Evolutionary conservation across 805 yeast species (phyloP).

Genomic region (Kazachstania martiniae): DNA sequence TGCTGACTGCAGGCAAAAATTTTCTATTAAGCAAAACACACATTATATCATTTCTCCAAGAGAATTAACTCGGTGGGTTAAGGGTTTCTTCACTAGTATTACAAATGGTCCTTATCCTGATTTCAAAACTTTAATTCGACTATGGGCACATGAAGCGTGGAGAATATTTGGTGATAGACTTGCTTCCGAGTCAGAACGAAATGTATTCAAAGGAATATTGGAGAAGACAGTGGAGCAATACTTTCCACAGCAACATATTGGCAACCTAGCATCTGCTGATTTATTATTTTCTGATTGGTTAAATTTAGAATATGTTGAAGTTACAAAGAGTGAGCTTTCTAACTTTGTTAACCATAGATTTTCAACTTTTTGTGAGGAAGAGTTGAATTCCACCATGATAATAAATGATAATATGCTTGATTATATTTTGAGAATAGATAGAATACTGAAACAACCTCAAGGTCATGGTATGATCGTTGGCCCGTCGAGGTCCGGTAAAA

Average conservation of each 20-base stretch:
- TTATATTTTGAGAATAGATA: slow-evolving; percentile 66
- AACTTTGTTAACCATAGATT: slow-evolving; percentile 54
- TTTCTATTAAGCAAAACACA: slow-evolving; percentile 31
- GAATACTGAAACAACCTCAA: slow-evolving; percentile 74
- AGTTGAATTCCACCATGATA: slow-evolving; percentile 46
- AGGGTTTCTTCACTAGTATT: slow-evolving; percentile 55
- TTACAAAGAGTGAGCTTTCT: slow-evolving; percentile 35
- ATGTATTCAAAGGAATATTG: slow-evolving; percentile 37
- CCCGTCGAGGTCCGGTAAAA: slow-evolving; percentile 70
- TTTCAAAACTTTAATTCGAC: slow-evolving; percentile 39
- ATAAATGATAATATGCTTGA: slow-evolving; percentile 63
- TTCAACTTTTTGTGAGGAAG: slow-evolving; percentile 69
- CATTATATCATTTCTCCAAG: slow-evolving; percentile 82
- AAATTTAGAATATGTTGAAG: slow-evolving; percentile 49
- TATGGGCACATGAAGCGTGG: slow-evolving; percentile 77
- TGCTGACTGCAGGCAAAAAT: slow-evolving; percentile 30
- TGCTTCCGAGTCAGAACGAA: slow-evolving; percentile 34
- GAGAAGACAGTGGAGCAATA: slow-evolving; percentile 22
- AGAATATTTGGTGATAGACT: slow-evolving; percentile 71
- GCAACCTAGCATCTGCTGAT: slow-evolving; percentile 34
- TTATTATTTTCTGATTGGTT: slow-evolving; percentile 70
- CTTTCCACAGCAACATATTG: slow-evolving; percentile 40
- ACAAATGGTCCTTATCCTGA: slow-evolving; percentile 28
- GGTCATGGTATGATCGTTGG: slow-evolving; percentile 88
- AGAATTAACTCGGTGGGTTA: slow-evolving; percentile 79